These are phyloP conservation scores for Scorias spongiosa DNA, from an alignment of 2,329 filamentous ascomycete species.

Conservation along the genomic window DNA sequence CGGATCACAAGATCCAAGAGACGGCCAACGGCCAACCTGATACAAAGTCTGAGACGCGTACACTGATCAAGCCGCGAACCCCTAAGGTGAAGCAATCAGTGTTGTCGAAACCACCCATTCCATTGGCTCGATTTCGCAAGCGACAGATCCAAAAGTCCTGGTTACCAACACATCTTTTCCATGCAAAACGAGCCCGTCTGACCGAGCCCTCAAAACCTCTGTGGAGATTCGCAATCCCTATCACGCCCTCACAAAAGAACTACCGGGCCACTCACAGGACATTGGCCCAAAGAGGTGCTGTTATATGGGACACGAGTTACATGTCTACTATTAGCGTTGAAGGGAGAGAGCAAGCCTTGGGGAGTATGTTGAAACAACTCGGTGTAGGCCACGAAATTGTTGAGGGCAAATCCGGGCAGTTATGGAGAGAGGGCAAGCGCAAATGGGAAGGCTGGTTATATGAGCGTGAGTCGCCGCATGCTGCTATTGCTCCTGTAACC, in stretches of 20 bases:
- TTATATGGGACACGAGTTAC: conserved; percentile 92
- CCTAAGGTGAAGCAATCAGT: conserved; percentile 57
- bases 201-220: conserved; percentile 59
- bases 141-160: conserved; percentile 81
- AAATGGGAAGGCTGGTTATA: conserved; percentile 42
- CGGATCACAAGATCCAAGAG: conserved; percentile 15
- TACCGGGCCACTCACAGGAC: conserved; percentile 79
- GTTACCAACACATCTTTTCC: conserved; percentile 88
- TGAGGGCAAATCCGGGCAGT: neutral
- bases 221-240: conserved; percentile 80
- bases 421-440: conserved; percentile 46
- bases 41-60: conserved; percentile 13
- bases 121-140: conserved; percentile 61
- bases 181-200: conserved; percentile 85
- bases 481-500: conserved; percentile 53
- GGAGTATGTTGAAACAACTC: conserved; percentile 49
- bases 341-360: conserved; percentile 48
- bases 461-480: conserved; percentile 38
- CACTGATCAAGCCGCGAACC: conserved; percentile 22
- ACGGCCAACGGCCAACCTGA: conserved; percentile 18
- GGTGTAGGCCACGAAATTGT: conserved; percentile 34
- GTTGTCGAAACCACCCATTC: conserved; percentile 48
- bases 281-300: conserved; percentile 55
- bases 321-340: conserved; percentile 71
- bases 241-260: conserved; percentile 77